These are phyloP conservation scores for Diaporthe caulivora DNA, from an alignment of 2,329 filamentous ascomycete genomes.

Conservation along the genomic window DNA sequence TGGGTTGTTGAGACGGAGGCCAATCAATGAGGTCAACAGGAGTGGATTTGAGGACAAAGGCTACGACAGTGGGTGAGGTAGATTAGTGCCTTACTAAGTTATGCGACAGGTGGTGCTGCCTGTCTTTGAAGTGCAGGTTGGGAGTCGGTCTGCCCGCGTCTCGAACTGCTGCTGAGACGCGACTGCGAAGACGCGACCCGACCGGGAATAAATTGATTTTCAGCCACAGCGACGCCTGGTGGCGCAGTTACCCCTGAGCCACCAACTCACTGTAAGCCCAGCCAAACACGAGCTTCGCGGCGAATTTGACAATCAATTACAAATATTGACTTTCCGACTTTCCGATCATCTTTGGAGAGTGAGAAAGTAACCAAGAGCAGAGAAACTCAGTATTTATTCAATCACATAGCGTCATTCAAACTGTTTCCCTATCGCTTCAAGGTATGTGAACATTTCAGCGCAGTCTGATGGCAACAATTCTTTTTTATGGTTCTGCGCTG, in stretches of 20 bases:
- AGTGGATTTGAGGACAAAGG: not conserved
- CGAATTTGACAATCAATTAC: no score
- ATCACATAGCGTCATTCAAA: not conserved
- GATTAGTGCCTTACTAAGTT: not conserved
- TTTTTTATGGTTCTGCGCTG: not conserved
- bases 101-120: not conserved
- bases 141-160: not conserved
- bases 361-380: not conserved
- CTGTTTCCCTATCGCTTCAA: not conserved
- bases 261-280: not conserved
- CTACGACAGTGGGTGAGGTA: not conserved
- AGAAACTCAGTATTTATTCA: no score
- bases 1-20: not conserved
- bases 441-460: no score
- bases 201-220: constrained; percentile 31
- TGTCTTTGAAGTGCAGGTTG: not conserved
- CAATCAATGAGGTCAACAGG: not conserved
- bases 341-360: not conserved
- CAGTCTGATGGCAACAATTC: not conserved
- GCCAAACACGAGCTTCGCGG: no score
- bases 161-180: constrained; percentile 14
- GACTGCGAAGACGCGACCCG: constrained; percentile 15
- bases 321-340: not conserved
- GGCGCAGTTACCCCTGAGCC: constrained; percentile 32
- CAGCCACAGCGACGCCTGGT: constrained; percentile 22